Evolutionary conservation across 306 rosid genomes (phyloP).

Genomic region (Cicer judaicum): DNA sequence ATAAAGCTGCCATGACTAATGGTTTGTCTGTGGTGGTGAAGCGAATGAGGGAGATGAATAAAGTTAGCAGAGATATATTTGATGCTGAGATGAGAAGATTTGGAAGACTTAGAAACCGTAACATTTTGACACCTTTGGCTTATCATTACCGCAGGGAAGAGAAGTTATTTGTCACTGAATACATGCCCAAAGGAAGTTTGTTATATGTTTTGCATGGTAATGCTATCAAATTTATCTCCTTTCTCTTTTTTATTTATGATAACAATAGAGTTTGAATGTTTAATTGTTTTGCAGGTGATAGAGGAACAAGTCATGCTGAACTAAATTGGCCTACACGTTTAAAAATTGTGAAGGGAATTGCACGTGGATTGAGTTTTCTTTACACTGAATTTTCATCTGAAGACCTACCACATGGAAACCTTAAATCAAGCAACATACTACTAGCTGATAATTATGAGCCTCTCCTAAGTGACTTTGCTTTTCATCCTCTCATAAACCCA

Average conservation of each 20-base stretch:
- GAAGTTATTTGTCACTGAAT: conserved; percentile 74
- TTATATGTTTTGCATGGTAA: conserved; percentile 83
- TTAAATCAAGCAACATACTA: conserved; percentile 87
- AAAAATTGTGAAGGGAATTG: conserved; percentile 73
- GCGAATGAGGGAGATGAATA: conserved; percentile 84
- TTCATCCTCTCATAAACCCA: conserved; percentile 62
- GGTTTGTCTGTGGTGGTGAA: conserved; percentile 90
- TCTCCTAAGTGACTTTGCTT: conserved; percentile 72
- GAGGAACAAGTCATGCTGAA: conserved; percentile 72
- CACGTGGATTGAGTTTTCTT: conserved; percentile 66
- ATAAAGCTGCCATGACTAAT: conserved; percentile 76
- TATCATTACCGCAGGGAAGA: conserved; percentile 89
- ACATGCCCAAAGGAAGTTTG: conserved; percentile 86
- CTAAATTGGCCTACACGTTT: conserved; percentile 78
- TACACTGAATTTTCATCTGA: conserved; percentile 55
- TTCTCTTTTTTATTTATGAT: not conserved
- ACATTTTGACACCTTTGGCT: conserved; percentile 72
- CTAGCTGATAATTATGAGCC: conserved; percentile 66
- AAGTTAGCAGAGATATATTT: conserved; percentile 67
- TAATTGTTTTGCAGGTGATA: conserved; percentile 63
- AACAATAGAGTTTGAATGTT: not conserved
- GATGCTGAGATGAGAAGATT: conserved; percentile 81
- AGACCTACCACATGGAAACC: conserved; percentile 91
- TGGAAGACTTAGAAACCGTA: conserved; percentile 66
- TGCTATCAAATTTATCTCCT: not conserved